Evolutionary conservation across 169 alveolate species (phyloP).

Genomic region (Plasmodium yoelii): DNA sequence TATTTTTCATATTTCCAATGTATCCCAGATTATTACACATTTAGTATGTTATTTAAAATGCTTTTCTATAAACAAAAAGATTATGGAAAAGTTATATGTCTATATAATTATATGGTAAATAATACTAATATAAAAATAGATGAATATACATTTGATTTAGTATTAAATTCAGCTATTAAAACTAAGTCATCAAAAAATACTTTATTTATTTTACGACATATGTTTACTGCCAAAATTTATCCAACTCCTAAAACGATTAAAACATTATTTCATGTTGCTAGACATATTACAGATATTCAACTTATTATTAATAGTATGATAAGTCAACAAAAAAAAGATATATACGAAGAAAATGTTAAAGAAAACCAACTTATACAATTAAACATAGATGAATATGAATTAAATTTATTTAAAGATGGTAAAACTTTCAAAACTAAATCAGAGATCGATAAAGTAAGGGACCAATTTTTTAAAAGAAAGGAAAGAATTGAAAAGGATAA

Average conservation of each 20-base stretch:
- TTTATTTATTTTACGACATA: constrained; percentile 79
- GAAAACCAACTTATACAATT: constrained; percentile 82
- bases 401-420: constrained; percentile 71
- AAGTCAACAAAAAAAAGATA: constrained; percentile 79
- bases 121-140: constrained; percentile 23
- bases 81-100: constrained; percentile 72
- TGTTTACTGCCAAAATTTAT: constrained; percentile 82
- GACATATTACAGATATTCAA: constrained; percentile 86
- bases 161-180: constrained; percentile 46
- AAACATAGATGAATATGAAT: constrained; percentile 82
- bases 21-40: constrained; percentile 74
- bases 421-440: constrained; percentile 44
- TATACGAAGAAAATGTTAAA: constrained; percentile 74
- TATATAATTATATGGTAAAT: constrained; percentile 31
- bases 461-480: constrained; percentile 68
- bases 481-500: constrained; percentile 48
- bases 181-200: constrained; percentile 81
- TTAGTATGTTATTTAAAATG: constrained; percentile 65
- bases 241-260: constrained; percentile 86
- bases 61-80: constrained; percentile 65
- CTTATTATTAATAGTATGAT: constrained; percentile 77
- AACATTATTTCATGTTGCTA: constrained; percentile 85
- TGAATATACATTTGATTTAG: constrained; percentile 36
- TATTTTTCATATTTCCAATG: constrained; percentile 80
- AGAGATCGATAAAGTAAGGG: constrained; percentile 64